phyloP scores from a whole-genome alignment of 495 filamentous ascomycete genomes.

The Chaetomium cochliodes region DNA sequence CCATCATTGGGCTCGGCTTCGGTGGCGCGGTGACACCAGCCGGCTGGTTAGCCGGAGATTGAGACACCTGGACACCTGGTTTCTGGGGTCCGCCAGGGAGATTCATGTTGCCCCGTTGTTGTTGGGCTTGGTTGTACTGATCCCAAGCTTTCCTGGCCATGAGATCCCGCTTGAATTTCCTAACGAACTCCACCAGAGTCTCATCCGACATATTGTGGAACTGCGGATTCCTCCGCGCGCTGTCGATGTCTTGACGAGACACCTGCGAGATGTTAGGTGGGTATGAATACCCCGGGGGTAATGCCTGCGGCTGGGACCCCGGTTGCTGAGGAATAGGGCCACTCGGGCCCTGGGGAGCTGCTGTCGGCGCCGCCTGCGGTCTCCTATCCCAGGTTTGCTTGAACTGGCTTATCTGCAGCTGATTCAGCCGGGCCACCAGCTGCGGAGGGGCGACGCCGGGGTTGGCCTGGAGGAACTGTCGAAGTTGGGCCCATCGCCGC shows the following conservation, averaged over 20 bases:
- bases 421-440: conserved; percentile 48
- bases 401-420: conserved; percentile 57
- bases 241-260: conserved; percentile 10
- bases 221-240: conserved; percentile 3
- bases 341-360: not conserved
- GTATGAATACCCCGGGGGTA: conserved; percentile 10
- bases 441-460: conserved; percentile 35
- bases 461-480: conserved; percentile 57
- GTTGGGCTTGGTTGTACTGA: not conserved
- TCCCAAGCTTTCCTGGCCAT: conserved; percentile 15
- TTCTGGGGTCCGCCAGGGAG: conserved; percentile 1
- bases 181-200: not conserved
- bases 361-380: not conserved
- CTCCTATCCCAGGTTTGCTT: conserved; percentile 29
- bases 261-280: conserved; percentile 12
- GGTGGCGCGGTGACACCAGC: not conserved
- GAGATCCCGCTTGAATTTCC: conserved; percentile 7
- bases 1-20: not conserved
- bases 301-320: not conserved
- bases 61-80: not conserved
- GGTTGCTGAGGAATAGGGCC: conserved; percentile 24
- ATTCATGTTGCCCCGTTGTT: conserved; percentile 6
- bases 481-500: conserved; percentile 72
- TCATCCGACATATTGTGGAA: conserved; percentile 11
- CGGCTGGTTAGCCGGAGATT: conserved; percentile 7